Evolutionary conservation across 192 early-diverging fungal species (phyloP).

Genomic region (Dissophora ornata): DNA sequence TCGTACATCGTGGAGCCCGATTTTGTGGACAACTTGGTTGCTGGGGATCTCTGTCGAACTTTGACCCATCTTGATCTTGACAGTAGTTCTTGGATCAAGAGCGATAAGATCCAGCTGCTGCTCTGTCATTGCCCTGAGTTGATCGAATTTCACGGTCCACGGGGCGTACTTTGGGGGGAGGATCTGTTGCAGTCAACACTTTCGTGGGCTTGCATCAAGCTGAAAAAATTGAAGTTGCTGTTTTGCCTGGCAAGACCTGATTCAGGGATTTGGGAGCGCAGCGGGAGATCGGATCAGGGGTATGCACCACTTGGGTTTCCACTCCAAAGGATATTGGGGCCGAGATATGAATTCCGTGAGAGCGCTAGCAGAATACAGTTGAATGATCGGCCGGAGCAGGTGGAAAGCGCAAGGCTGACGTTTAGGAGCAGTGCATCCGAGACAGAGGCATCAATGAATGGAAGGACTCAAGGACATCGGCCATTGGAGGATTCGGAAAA

Average conservation of each 20-base stretch:
- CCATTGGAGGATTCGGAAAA: neutral
- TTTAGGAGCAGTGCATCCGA: too few relatives aligned
- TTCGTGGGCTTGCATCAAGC: conserved; percentile 16
- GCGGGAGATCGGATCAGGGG: neutral
- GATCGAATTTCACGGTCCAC: conserved; percentile 21
- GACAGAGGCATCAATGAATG: too few relatives aligned
- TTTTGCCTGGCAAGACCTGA: conserved; percentile 31
- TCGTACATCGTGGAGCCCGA: neutral
- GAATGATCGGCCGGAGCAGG: neutral
- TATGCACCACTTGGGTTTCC: conserved; percentile 11
- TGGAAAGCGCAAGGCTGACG: neutral
- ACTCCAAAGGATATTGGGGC: conserved; percentile 6
- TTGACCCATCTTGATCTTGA: conserved; percentile 12
- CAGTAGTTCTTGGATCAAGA: conserved; percentile 11
- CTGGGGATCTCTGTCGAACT: neutral
- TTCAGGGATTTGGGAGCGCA: conserved; percentile 29
- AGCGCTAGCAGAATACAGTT: neutral
- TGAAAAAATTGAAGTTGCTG: conserved; percentile 10
- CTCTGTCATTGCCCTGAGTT: conserved; percentile 19
- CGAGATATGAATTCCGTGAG: neutral
- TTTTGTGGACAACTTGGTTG: conserved; percentile 8
- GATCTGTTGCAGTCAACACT: neutral
- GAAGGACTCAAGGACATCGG: too few relatives aligned
- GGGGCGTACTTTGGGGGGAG: conserved; percentile 30
- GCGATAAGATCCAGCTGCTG: conserved; percentile 4